These are phyloP conservation scores for Kazachstania sp. DNA, from an alignment of 1,139 yeast species.

Conservation along the genomic window DNA sequence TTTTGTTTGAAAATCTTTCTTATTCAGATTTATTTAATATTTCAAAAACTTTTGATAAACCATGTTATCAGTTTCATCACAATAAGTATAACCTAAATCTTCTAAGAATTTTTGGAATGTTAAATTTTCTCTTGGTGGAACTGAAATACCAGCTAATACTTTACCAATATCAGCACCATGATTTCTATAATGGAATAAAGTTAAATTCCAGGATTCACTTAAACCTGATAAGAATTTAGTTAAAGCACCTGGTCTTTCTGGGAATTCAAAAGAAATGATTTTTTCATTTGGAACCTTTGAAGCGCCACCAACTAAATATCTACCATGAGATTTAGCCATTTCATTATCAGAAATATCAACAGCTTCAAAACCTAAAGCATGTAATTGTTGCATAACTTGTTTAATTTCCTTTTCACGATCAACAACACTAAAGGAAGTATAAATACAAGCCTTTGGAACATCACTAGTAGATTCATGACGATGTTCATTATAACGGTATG, in stretches of 20 bases:
- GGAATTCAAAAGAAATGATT: constrained; percentile 81
- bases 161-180: constrained; percentile 94
- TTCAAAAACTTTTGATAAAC: constrained; percentile 71
- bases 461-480: constrained; percentile 33
- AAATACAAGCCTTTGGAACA: constrained; percentile 59
- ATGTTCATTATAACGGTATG: constrained; percentile 61
- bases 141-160: constrained; percentile 80
- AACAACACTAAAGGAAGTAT: constrained; percentile 76
- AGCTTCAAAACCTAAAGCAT: constrained; percentile 53
- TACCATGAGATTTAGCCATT: constrained; percentile 90
- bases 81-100: constrained; percentile 64
- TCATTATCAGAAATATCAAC: constrained; percentile 85
- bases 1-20: not conserved
- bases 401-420: constrained; percentile 55
- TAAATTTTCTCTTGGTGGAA: constrained; percentile 61
- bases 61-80: constrained; percentile 75
- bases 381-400: constrained; percentile 37
- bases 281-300: constrained; percentile 61
- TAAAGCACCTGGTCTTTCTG: constrained; percentile 94
- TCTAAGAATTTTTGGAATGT: constrained; percentile 61
- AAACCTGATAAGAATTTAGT: constrained; percentile 65
- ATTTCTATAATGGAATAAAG: constrained; percentile 92
- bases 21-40: constrained; percentile 13
- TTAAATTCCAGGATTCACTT: constrained; percentile 78
- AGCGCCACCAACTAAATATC: constrained; percentile 92